phyloP scores from a whole-genome alignment of 106 monocot genomes.

The Allium fistulosum region DNA sequence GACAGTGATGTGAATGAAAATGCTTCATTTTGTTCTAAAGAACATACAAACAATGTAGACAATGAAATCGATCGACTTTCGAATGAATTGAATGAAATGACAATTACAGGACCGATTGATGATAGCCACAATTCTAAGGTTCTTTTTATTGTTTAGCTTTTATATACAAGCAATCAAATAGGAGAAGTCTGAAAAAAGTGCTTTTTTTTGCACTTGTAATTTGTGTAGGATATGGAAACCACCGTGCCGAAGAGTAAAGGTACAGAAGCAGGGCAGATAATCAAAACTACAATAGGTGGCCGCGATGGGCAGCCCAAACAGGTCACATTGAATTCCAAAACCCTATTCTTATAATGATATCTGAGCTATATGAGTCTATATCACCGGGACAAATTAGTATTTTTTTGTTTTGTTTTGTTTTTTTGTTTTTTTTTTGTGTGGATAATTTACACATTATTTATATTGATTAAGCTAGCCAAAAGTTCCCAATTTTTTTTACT shows the following conservation, averaged over 20 bases:
- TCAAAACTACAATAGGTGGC: slow-evolving; percentile 3
- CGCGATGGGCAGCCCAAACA: slow-evolving; percentile 4
- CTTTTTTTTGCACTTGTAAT: background rate
- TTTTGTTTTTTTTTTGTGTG: too few relatives aligned
- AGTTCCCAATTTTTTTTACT: too few relatives aligned
- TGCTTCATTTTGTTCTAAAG: too few relatives aligned
- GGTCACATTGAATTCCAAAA: background rate
- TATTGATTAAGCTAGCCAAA: too few relatives aligned
- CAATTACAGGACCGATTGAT: slow-evolving; percentile 19
- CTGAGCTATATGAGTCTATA: too few relatives aligned
- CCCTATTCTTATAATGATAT: background rate
- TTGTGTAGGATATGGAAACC: background rate
- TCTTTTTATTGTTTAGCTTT: background rate
- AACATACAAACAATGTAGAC: background rate
- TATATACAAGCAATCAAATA: background rate
- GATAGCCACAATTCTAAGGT: slow-evolving; percentile 8
- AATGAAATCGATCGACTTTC: slow-evolving; percentile 23
- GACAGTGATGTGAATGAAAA: too few relatives aligned
- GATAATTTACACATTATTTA: too few relatives aligned
- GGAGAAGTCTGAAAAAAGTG: too few relatives aligned
- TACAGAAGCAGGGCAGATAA: slow-evolving; percentile 3
- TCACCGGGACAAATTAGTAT: too few relatives aligned
- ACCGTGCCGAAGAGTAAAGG: background rate
- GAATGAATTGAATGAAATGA: slow-evolving; percentile 35
- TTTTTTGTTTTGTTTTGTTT: too few relatives aligned